Base-by-base conservation (phyloP, 768 basidiomycete species). In the Boletales sp. region DNA sequence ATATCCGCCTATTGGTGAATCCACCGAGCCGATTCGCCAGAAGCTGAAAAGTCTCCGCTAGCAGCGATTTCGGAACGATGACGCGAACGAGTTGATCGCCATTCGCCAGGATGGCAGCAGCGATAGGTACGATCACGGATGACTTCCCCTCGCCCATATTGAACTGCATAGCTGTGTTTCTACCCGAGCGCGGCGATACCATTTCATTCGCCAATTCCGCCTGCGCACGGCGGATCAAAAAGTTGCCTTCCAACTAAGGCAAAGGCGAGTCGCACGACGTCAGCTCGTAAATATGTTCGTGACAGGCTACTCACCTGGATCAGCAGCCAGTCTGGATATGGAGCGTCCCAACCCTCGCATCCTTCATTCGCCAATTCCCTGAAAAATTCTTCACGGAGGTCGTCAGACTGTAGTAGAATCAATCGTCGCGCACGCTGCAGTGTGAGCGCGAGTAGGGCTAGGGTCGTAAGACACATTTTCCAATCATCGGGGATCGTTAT, bases 81-180 rank as follows among this genome's bases (percentile, higher is more conserved):
- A 21, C 21, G 21, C 21, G 72, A 34, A 73, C 74, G 2, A 81
- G 61, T 24, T 62, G 70, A 4, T 64, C 18, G 2, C 74, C 70
- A 52, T 80, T 66, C 0, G 80, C 73, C 11, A 81, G 65, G 4
- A 62, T 55, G 4, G 69, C 56, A 0, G 68, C 63, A 2, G 70
- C 61, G 31, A 80, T 62, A 0, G 80, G 80, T 5, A 80, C 68
- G 17, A 81, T 40, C 4, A 21, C 21, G 21, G 21, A 21, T 21
- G 21, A 21, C 21, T 21, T 21, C 4, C 21, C 21, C 21, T 21
- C 21, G 21, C 21, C 21, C 21, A 21, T 21, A 21, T 21, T 21
- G 21, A 21, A 21, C 21, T 21, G 21, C 21, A 40, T 24, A 19
- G 21, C 19, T 4, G 39, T 40, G 8, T 40, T 40, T 1, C 10